Percentiles rank a stretch among this genome's conserved stretches.
phyloP scores from a whole-genome alignment of 129 eudicot genomes.

The Chrysanthemum makinoi region DNA sequence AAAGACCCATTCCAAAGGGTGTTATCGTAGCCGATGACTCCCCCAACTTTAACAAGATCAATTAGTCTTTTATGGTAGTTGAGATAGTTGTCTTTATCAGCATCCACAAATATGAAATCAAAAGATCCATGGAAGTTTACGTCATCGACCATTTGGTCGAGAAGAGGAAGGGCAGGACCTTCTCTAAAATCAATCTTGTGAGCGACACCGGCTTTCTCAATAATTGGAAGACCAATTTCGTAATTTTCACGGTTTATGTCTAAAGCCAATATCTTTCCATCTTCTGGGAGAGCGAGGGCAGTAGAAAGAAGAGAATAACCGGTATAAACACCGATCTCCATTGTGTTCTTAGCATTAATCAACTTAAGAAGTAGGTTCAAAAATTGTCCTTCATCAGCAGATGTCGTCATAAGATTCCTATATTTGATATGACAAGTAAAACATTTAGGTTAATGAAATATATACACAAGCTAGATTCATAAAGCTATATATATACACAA shows the following conservation, averaged over 20 bases:
- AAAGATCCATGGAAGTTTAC: constrained; percentile 23
- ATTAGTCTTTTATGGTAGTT: constrained; percentile 28
- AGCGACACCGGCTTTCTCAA: constrained; percentile 23
- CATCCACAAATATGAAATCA: constrained; percentile 35
- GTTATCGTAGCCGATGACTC: constrained; percentile 33
- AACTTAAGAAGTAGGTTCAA: constrained; percentile 43
- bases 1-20: constrained; percentile 34
- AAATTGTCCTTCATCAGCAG: constrained; percentile 63
- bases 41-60: constrained; percentile 29
- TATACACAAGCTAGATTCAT: constrained; percentile 19
- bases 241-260: constrained; percentile 22
- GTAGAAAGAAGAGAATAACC: constrained; percentile 52
- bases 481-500: too few relatives aligned
- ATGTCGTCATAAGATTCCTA: constrained; percentile 58
- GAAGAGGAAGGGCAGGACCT: constrained; percentile 27
- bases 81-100: constrained; percentile 31
- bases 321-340: constrained; percentile 48
- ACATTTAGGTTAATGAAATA: constrained; percentile 6
- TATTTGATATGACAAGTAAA: background rate
- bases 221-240: constrained; percentile 25
- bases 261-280: constrained; percentile 37
- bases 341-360: constrained; percentile 42
- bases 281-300: constrained; percentile 48
- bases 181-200: constrained; percentile 26
- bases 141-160: constrained; percentile 24